Evolutionary conservation across 306 rosid genomes (phyloP).

Genomic region (Carpinus fangiana): DNA sequence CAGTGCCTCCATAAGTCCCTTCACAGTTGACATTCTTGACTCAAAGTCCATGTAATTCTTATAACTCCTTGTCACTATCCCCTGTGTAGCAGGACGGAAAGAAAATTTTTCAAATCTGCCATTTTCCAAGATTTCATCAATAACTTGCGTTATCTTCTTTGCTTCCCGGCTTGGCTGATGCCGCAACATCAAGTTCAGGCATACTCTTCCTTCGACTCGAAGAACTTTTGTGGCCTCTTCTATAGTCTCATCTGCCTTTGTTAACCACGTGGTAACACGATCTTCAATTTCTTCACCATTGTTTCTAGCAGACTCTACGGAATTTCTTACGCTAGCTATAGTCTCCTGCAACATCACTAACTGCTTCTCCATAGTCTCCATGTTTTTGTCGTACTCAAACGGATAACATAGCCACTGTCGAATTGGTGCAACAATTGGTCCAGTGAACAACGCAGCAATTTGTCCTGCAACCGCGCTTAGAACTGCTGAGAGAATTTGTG

Average conservation of each 20-base stretch:
- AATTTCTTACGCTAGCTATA: neutral
- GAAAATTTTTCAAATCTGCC: neutral
- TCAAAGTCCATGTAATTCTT: neutral
- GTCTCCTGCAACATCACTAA: neutral
- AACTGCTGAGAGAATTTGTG: too few species aligned
- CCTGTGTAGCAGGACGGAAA: neutral
- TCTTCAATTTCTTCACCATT: neutral
- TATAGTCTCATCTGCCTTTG: neutral
- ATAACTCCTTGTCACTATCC: rapidly evolving
- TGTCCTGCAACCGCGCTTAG: neutral
- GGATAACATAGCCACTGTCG: neutral
- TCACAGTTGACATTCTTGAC: neutral
- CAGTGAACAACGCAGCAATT: neutral
- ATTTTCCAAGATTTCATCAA: neutral
- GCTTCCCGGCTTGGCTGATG: conserved; percentile 22
- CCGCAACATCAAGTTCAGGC: conserved; percentile 1
- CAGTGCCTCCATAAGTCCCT: conserved; percentile 5
- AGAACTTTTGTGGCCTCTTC: neutral
- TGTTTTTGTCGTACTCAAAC: neutral
- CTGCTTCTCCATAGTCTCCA: neutral
- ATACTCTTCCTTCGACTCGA: neutral
- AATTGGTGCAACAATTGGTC: neutral
- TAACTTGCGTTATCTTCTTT: neutral
- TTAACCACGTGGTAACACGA: neutral
- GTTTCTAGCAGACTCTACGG: neutral